phyloP scores from a whole-genome alignment of 1,139 yeast species.

The Magnusiomyces paraingens region DNA sequence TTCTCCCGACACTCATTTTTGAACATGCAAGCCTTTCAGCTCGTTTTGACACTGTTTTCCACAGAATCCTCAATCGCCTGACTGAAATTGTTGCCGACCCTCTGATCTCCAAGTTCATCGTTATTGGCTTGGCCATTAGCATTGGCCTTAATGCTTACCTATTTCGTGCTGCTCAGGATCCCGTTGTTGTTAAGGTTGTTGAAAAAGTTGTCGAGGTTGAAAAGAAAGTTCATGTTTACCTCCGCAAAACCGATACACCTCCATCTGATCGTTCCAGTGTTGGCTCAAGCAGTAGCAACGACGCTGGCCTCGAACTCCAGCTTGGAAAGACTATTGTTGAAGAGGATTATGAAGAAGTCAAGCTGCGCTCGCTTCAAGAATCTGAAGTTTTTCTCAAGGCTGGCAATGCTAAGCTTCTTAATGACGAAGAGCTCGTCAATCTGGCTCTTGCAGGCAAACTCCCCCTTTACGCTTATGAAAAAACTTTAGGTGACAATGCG shows the following conservation, averaged over 20 bases:
- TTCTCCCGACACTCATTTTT: constrained; percentile 61
- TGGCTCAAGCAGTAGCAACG: constrained; percentile 17
- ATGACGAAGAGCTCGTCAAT: constrained; percentile 64
- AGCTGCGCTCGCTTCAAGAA: constrained; percentile 47
- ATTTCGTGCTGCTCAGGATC: constrained; percentile 39
- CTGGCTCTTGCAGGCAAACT: constrained; percentile 71
- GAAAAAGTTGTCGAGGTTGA: constrained; percentile 32
- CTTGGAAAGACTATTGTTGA: constrained; percentile 12
- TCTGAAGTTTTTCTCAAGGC: constrained; percentile 56
- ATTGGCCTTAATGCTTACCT: constrained; percentile 78
- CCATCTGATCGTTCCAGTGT: constrained; percentile 19
- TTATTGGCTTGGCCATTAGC: constrained; percentile 68
- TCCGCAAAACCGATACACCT: constrained; percentile 20
- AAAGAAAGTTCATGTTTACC: constrained; percentile 29
- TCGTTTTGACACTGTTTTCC: constrained; percentile 58
- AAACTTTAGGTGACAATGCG: constrained; percentile 75
- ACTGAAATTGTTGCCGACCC: constrained; percentile 78
- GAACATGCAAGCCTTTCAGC: constrained; percentile 60
- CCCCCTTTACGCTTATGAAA: constrained; percentile 90
- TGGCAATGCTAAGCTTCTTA: constrained; percentile 62
- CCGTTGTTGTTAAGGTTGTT: constrained; percentile 28
- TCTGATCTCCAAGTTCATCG: constrained; percentile 68
- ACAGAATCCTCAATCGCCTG: constrained; percentile 48
- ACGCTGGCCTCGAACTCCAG: constrained; percentile 21
- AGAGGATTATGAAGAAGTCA: constrained; percentile 1